These are phyloP conservation scores for Polytrichum commune DNA, from an alignment of 225 moss, liverwort and hornwort genomes.

Conservation along the genomic window DNA sequence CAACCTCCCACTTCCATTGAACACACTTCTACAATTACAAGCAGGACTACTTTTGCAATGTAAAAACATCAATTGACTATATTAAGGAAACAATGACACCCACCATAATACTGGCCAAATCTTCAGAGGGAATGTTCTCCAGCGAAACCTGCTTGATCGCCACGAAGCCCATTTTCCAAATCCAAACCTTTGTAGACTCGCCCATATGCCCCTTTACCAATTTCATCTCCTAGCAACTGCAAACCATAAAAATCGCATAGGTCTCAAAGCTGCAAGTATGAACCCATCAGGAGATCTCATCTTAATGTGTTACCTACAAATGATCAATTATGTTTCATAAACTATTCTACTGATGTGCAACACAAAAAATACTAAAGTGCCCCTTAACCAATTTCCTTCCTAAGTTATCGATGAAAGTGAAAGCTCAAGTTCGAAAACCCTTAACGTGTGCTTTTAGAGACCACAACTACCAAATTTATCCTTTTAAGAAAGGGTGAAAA, in stretches of 20 bases:
- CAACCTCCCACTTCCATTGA: no score
- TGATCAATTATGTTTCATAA: no score
- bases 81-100: slow-evolving; percentile 10
- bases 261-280: not conserved
- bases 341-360: not conserved
- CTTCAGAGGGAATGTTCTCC: slow-evolving; percentile 94
- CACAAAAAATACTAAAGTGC: not conserved
- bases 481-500: no score
- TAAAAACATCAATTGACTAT: no score
- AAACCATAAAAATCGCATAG: slow-evolving; percentile 10
- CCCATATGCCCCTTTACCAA: slow-evolving; percentile 96
- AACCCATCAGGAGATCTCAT: not conserved
- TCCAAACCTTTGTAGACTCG: slow-evolving; percentile 94
- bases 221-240: slow-evolving; percentile 97
- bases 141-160: slow-evolving; percentile 96
- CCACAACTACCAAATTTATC: no score
- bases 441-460: no score
- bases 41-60: no score
- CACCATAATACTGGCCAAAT: slow-evolving; percentile 98
- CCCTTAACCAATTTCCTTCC: not conserved
- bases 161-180: slow-evolving; percentile 95
- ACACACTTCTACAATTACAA: no score
- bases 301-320: not conserved
- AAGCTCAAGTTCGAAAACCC: not conserved
- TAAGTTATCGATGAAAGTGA: not conserved